These are phyloP conservation scores for Aeschynomene evenia DNA, from an alignment of 306 rosid species.

Conservation along the genomic window DNA sequence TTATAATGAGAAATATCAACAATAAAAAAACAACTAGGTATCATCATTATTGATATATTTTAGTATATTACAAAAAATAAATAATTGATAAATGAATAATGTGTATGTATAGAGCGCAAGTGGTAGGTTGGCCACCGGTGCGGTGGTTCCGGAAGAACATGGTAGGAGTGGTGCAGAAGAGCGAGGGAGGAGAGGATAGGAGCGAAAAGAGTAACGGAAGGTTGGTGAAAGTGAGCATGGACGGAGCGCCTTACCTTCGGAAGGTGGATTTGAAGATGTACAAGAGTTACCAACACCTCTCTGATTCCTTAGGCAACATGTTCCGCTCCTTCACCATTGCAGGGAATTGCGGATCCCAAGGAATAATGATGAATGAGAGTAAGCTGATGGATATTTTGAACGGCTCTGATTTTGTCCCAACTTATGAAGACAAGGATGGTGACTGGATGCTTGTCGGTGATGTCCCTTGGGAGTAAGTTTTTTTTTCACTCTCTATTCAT, in stretches of 20 bases:
- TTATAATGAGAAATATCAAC: no score
- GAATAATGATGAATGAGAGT: constrained; percentile 87
- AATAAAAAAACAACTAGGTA: no score
- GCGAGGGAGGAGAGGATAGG: constrained; percentile 39
- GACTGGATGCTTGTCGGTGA: constrained; percentile 99
- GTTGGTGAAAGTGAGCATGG: constrained; percentile 90
- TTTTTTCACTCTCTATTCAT: neutral
- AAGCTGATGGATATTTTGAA: constrained; percentile 80
- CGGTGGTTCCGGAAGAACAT: constrained; percentile 75
- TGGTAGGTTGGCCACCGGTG: constrained; percentile 98
- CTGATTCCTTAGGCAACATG: constrained; percentile 75
- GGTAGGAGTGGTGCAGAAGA: constrained; percentile 47
- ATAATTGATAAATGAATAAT: no score
- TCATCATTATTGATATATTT: no score
- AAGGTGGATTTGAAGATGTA: constrained; percentile 68
- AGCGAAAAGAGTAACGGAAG: constrained; percentile 40
- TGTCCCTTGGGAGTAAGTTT: constrained; percentile 94
- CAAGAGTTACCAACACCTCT: constrained; percentile 66
- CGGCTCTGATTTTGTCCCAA: constrained; percentile 81
- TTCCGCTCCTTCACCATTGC: constrained; percentile 79
- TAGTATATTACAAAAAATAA: no score
- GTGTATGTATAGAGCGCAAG: constrained; percentile 66
- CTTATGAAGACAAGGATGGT: constrained; percentile 94
- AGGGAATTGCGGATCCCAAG: constrained; percentile 85
- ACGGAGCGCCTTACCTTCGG: constrained; percentile 95